Percentiles rank a stretch among this genome's conserved stretches.
Conservation (phyloP, 2,329 filamentous ascomycete genomes). For the Fusarium albosuccineum region DNA sequence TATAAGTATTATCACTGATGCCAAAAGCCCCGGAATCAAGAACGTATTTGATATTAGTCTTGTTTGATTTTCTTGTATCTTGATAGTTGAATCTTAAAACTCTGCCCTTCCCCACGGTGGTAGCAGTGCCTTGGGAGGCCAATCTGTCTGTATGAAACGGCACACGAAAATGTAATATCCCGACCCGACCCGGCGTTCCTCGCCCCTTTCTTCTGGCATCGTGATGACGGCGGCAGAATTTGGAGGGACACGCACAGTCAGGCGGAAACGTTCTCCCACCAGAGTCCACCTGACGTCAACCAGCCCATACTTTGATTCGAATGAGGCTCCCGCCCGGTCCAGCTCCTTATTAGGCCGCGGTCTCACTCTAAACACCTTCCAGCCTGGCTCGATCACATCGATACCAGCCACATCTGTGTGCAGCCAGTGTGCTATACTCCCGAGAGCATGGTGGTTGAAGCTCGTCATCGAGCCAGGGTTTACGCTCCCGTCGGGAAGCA, state of each 20-base stretch:
- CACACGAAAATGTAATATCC: not conserved
- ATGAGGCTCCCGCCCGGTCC: not conserved
- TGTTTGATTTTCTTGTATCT: no score
- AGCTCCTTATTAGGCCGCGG: not conserved
- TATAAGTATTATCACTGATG: no score
- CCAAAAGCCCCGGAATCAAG: no score
- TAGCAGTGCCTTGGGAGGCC: not conserved
- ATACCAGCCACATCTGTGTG: constrained; percentile 58
- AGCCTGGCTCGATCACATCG: constrained; percentile 53
- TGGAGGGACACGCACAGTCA: not conserved
- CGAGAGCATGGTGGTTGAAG: constrained; percentile 63
- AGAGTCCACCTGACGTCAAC: not conserved
- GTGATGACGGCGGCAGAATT: not conserved
- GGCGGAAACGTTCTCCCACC: not conserved
- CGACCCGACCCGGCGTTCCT: not conserved
- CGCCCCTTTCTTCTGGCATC: not conserved
- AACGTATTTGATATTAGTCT: no score
- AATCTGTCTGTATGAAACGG: not conserved
- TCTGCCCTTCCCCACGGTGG: not conserved
- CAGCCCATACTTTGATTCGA: not conserved
- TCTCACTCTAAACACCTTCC: constrained; percentile 41
- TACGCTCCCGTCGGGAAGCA: constrained; percentile 57
- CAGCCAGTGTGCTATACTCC: constrained; percentile 60
- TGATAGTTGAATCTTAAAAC: not conserved
- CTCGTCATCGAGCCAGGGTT: constrained; percentile 62